These are phyloP conservation scores for Ophiostoma quercus DNA, from an alignment of 2,329 filamentous ascomycete genomes.

Conservation along the genomic window DNA sequence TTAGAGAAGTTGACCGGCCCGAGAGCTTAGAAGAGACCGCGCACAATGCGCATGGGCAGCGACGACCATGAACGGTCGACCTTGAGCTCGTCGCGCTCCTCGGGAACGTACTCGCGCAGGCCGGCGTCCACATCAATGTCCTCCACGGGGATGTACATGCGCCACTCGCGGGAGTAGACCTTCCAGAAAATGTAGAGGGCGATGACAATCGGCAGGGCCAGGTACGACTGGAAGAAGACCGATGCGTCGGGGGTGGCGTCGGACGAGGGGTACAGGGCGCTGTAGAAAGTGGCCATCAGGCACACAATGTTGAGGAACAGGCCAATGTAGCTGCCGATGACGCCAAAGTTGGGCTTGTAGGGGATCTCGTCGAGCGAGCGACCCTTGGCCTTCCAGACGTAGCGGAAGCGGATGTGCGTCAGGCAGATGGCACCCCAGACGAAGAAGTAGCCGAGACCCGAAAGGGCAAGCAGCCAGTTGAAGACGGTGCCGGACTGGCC, in stretches of 20 bases:
- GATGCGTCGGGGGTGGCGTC: conserved; percentile 37
- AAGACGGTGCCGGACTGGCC: conserved; percentile 45
- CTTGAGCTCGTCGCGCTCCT: conserved; percentile 36
- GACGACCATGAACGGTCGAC: conserved; percentile 33
- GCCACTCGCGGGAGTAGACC: conserved; percentile 48
- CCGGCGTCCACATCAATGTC: conserved; percentile 61
- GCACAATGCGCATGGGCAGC: conserved; percentile 35
- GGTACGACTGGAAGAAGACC: conserved; percentile 55
- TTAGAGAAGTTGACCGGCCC: conserved; percentile 15
- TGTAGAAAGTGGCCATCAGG: conserved; percentile 67
- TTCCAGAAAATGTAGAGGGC: conserved; percentile 62
- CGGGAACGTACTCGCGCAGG: conserved; percentile 50
- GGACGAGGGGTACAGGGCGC: conserved; percentile 49
- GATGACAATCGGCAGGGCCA: conserved; percentile 54
- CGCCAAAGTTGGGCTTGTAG: conserved; percentile 47
- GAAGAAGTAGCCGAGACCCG: conserved; percentile 67
- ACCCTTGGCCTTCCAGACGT: conserved; percentile 56
- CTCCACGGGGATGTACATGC: conserved; percentile 50
- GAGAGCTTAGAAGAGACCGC: conserved; percentile 35
- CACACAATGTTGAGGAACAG: conserved; percentile 61
- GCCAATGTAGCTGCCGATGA: conserved; percentile 65
- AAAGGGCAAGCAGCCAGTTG: conserved; percentile 64
- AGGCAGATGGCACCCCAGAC: conserved; percentile 67
- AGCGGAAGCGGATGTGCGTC: conserved; percentile 61
- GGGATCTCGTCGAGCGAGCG: conserved; percentile 47